These are phyloP conservation scores for Plantago ovata DNA, from an alignment of 257 asterid genomes.

Conservation along the genomic window DNA sequence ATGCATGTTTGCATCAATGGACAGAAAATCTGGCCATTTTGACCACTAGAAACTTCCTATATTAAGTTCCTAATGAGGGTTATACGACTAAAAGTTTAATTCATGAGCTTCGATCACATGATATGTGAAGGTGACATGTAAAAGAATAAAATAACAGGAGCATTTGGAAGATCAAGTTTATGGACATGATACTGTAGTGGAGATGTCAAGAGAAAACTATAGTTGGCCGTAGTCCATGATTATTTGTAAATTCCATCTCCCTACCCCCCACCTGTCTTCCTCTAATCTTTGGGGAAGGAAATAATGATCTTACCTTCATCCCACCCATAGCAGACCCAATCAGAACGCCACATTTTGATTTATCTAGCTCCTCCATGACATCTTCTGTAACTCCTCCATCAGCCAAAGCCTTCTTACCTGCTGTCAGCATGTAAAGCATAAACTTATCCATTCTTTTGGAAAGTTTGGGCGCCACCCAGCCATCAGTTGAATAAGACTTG, in stretches of 20 bases:
- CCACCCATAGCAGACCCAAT: constrained; percentile 99
- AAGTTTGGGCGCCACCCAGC: constrained; percentile 91
- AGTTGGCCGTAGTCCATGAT: too few relatives aligned
- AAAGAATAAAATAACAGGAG: too few relatives aligned
- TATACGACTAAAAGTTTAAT: too few relatives aligned
- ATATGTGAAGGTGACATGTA: too few relatives aligned
- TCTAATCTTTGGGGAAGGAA: constrained; percentile 7
- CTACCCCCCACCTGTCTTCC: too few relatives aligned
- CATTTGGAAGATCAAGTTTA: too few relatives aligned
- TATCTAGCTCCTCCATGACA: constrained; percentile 62
- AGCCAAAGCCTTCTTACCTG: constrained; percentile 91
- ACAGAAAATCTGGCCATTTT: background rate
- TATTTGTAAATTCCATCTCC: too few relatives aligned
- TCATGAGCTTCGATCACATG: too few relatives aligned
- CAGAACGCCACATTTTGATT: constrained; percentile 80
- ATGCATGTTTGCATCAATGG: background rate
- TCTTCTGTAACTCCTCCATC: constrained; percentile 83
- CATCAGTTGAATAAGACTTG: constrained; percentile 82
- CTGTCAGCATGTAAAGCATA: constrained; percentile 96
- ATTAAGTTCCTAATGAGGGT: too few relatives aligned
- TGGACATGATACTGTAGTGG: too few relatives aligned
- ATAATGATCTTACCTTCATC: constrained; percentile 60
- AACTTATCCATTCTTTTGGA: constrained; percentile 90
- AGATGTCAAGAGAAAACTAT: too few relatives aligned
- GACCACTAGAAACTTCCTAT: too few relatives aligned